Conservation (phyloP, 1,284 basidiomycete genomes). For the Malassezia furfur region DNA sequence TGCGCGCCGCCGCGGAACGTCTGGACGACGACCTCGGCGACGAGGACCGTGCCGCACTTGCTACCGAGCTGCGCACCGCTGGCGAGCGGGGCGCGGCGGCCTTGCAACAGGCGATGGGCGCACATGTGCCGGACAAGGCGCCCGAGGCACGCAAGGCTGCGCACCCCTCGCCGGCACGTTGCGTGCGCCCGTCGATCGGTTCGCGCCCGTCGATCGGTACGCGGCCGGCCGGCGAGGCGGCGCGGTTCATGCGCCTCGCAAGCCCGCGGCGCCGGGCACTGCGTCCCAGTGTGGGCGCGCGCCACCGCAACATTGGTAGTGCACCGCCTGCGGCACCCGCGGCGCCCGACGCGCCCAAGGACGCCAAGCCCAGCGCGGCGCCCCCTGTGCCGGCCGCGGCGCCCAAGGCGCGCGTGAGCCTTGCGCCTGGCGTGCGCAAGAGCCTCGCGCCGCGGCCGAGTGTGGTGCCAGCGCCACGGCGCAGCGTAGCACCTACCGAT, state of each 20-base stretch:
- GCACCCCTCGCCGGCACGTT: neutral
- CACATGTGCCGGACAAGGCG: neutral
- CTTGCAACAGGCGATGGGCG: neutral
- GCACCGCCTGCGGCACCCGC: neutral
- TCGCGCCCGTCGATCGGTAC: neutral
- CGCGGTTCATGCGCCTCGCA: neutral
- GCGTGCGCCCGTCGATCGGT: neutral
- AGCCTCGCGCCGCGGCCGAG: conserved; percentile 7
- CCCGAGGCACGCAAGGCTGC: neutral
- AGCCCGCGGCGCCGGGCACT: conserved; percentile 1
- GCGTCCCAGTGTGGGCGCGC: neutral
- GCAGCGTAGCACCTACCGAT: neutral
- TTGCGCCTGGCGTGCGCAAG: neutral
- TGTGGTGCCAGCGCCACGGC: neutral
- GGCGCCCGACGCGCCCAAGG: neutral
- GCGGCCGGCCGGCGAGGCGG: neutral
- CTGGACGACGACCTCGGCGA: neutral
- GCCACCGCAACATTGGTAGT: neutral
- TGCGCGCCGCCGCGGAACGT: neutral
- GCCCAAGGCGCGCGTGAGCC: neutral
- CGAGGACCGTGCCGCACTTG: neutral
- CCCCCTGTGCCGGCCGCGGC: neutral
- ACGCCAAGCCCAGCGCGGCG: neutral
- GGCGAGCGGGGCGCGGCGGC: neutral
- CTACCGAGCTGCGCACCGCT: neutral